phyloP scores from a whole-genome alignment of 768 basidiomycete species.

The Pulveroboletus sp. region DNA sequence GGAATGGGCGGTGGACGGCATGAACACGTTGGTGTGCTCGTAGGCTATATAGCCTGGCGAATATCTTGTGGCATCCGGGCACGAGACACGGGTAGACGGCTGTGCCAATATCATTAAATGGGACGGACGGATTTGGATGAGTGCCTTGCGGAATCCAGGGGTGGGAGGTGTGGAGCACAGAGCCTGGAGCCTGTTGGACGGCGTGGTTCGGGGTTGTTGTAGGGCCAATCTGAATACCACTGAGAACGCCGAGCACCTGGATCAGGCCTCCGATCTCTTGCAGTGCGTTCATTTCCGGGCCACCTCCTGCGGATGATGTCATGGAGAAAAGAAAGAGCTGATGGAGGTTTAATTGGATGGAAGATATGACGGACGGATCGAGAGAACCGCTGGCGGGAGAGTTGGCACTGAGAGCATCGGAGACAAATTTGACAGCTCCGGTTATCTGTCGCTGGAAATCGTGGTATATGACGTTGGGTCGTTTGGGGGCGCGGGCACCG shows the following conservation, averaged over 20 bases:
- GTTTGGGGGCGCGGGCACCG: slow-evolving; percentile 38
- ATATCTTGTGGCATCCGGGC: slow-evolving; percentile 62
- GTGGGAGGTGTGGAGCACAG: slow-evolving; percentile 34
- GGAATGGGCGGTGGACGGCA: slow-evolving; percentile 60
- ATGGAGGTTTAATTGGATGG: slow-evolving; percentile 70
- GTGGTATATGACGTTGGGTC: slow-evolving; percentile 42
- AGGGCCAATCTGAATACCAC: slow-evolving; percentile 65
- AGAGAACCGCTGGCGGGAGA: slow-evolving; percentile 39
- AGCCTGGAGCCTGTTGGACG: slow-evolving; percentile 22
- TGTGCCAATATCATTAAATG: slow-evolving; percentile 55
- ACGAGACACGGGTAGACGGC: slow-evolving; percentile 81
- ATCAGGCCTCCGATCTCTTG: slow-evolving; percentile 82
- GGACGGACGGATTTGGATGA: slow-evolving; percentile 21
- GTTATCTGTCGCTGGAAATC: slow-evolving; percentile 56
- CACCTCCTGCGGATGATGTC: slow-evolving; percentile 58
- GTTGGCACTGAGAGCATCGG: slow-evolving; percentile 45
- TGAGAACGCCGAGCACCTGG: slow-evolving; percentile 78
- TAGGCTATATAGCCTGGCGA: slow-evolving; percentile 65
- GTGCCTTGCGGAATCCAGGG: slow-evolving; percentile 28
- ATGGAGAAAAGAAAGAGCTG: slow-evolving; percentile 78
- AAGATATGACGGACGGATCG: slow-evolving; percentile 59
- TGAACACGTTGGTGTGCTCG: slow-evolving; percentile 72
- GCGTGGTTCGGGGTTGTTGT: slow-evolving; percentile 31
- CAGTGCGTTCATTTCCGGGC: slow-evolving; percentile 51
- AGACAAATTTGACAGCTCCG: slow-evolving; percentile 58